A percentile compares a stretch with the other conserved stretches of the same genome.
These are phyloP conservation scores for Apiospora kogelbergensis DNA, from an alignment of 2,329 filamentous ascomycete species.

Conservation along the genomic window DNA sequence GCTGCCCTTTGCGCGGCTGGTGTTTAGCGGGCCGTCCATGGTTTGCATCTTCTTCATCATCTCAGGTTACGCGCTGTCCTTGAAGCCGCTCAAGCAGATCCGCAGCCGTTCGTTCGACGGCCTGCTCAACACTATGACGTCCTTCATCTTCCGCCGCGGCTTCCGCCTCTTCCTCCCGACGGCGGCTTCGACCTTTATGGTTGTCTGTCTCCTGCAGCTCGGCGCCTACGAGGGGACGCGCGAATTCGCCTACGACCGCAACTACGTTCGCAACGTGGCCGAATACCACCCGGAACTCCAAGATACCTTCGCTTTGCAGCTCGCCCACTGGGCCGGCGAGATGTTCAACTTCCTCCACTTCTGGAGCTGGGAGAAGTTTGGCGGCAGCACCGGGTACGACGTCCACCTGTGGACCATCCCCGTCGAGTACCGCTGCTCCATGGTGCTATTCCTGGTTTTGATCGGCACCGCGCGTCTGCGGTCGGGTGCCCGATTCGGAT, in stretches of 20 bases:
- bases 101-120: constrained; percentile 37
- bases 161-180: constrained; percentile 54
- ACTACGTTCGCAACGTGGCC: constrained; percentile 47
- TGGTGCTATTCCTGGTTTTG: constrained; percentile 56
- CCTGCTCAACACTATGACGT: constrained; percentile 46
- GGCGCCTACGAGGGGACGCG: constrained; percentile 50
- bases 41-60: constrained; percentile 64
- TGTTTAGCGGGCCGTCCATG: constrained; percentile 56
- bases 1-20: constrained; percentile 53
- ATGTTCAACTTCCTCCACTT: constrained; percentile 52
- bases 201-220: constrained; percentile 43
- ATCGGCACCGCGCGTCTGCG: constrained; percentile 49
- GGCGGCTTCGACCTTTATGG: constrained; percentile 48
- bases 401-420: constrained; percentile 64
- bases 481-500: constrained; percentile 40
- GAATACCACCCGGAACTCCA: constrained; percentile 46
- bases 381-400: constrained; percentile 52
- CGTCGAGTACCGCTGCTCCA: constrained; percentile 58
- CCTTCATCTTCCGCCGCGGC: constrained; percentile 50
- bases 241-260: constrained; percentile 42
- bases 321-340: constrained; percentile 45
- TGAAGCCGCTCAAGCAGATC: constrained; percentile 50
- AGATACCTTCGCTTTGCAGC: constrained; percentile 38
- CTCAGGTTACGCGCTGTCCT: constrained; percentile 59
- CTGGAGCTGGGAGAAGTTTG: constrained; percentile 50